These are phyloP conservation scores for Knoxdaviesia proteae DNA, from an alignment of 2,329 filamentous ascomycete genomes.

Conservation along the genomic window DNA sequence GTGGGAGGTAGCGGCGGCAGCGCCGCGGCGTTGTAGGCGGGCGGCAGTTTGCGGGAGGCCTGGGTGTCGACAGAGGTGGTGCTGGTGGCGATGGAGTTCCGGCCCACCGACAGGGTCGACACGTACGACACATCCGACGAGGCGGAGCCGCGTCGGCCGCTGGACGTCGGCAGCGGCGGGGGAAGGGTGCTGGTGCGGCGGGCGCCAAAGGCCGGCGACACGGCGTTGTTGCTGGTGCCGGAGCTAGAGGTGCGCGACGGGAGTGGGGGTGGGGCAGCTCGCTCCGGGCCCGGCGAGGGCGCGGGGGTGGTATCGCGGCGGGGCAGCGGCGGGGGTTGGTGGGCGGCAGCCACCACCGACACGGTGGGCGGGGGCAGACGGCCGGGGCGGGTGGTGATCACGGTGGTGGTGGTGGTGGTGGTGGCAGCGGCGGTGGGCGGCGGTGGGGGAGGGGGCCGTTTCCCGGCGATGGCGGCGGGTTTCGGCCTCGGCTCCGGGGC, in stretches of 20 bases:
- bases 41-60: conserved; percentile 28
- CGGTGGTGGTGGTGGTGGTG: conserved; percentile 12
- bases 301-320: conserved; percentile 13
- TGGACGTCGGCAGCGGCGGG: conserved; percentile 14
- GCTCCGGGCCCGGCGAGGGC: conserved; percentile 17
- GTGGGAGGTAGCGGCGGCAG: conserved; percentile 36
- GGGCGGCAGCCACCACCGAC: neutral
- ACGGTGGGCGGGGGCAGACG: no score
- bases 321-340: conserved; percentile 16
- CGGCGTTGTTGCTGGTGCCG: neutral
- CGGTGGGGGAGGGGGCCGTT: conserved; percentile 16
- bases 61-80: conserved; percentile 19
- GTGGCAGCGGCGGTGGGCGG: conserved; percentile 10
- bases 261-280: neutral
- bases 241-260: neutral
- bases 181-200: conserved; percentile 2
- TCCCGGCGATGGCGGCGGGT: no score
- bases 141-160: conserved; percentile 29
- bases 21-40: conserved; percentile 31
- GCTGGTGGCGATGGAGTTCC: conserved; percentile 25
- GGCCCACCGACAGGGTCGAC: conserved; percentile 29
- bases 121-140: conserved; percentile 35
- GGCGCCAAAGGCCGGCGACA: neutral
- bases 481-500: conserved; percentile 12
- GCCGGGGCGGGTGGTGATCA: conserved; percentile 4